Evolutionary conservation across 129 eudicot genomes (phyloP).

Genomic region (Chrysanthemum seticuspe): DNA sequence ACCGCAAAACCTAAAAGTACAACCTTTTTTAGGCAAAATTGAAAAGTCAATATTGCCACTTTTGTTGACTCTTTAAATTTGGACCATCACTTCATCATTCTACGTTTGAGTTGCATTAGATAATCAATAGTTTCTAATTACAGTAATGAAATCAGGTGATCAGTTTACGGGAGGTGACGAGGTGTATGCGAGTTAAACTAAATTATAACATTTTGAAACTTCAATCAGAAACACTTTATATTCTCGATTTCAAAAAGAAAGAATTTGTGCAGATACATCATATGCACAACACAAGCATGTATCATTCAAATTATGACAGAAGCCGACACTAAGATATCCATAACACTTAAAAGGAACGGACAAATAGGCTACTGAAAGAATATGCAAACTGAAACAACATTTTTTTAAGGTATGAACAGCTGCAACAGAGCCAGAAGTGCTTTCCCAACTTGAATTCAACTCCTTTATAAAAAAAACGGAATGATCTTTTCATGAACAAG

Average conservation of each 20-base stretch:
- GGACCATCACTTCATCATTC: neutral
- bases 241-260: slow-evolving; percentile 17
- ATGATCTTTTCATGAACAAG: slow-evolving; percentile 15
- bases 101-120: neutral
- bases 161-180: too few species aligned
- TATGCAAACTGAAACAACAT: slow-evolving; percentile 22
- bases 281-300: neutral
- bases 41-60: neutral
- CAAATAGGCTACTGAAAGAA: slow-evolving; percentile 11
- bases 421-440: slow-evolving; percentile 24
- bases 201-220: neutral
- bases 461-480: slow-evolving; percentile 13
- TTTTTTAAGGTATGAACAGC: slow-evolving; percentile 16
- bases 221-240: slow-evolving; percentile 16
- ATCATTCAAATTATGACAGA: slow-evolving; percentile 22
- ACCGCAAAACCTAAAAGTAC: neutral
- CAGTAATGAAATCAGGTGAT: too few species aligned
- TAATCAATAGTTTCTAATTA: neutral
- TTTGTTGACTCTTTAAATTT: slow-evolving; percentile 3
- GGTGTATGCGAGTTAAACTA: too few species aligned
- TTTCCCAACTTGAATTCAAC: slow-evolving; percentile 13
- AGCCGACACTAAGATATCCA: slow-evolving; percentile 24
- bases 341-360: slow-evolving; percentile 3
- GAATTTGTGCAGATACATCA: slow-evolving; percentile 15
- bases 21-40: neutral